Evolutionary conservation across 805 yeast genomes (phyloP), one percentile per base, ranked within the genome.

Genomic region (Wickerhamiella musiphila): DNA sequence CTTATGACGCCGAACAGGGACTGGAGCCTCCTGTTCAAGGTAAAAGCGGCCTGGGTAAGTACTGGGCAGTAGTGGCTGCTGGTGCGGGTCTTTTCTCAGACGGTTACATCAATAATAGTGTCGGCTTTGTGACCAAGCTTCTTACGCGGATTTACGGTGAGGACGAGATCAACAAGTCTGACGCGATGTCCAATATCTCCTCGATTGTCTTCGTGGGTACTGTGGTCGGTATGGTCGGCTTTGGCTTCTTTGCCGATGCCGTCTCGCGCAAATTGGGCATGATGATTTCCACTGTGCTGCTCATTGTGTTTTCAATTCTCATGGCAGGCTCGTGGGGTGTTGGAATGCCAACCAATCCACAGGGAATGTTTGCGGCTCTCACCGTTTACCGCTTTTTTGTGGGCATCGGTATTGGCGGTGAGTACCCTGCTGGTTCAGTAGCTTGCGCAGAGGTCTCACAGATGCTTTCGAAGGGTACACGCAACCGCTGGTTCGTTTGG

Each of bases 51-150:
- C 23, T 36, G 14, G 43, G 47, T 30, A 60, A 59, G 42, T 63
- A 61, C 41, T 67, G 82, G 76, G 73, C 90, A 5, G 71, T 78
- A 31, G 61, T 77, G 40, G 73, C 81, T 9, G 73, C 93, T 1
- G 95, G 95, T 40, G 90, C 94, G 0, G 95, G 94, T 34, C 63
- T 84, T 28, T 83, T 84, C 56, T 75, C 92, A 23, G 96, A 86
- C 56, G 95, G 95, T 33, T 84, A 83, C 51, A 76, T 81, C 38
- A 83, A 83, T 53, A 81, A 79, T 38, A 73, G 90, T 33, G 77
- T 81, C 35, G 68, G 79, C 37, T 66, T 90, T 7, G 92, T 76
- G 12, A 64, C 74, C 22, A 70, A 84, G 12, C 73, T 84, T 58
- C 61, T 84, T 40, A 52, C 65, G 12, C 57, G 49, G 3, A 60